phyloP scores from a whole-genome alignment of 768 basidiomycete genomes.

The Xerocomellus intermedius region DNA sequence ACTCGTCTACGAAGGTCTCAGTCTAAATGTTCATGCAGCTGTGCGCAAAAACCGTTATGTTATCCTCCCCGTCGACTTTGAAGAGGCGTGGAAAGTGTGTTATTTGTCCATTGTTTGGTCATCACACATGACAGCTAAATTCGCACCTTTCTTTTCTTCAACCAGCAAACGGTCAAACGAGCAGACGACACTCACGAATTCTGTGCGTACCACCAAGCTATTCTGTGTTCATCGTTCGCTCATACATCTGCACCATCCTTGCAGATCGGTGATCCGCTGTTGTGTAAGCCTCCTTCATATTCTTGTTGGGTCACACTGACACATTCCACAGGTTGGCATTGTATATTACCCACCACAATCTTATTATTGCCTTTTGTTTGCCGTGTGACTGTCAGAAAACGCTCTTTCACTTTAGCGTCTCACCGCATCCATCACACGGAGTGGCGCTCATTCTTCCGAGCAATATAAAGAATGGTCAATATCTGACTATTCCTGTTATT shows the following conservation, averaged over 20 bases:
- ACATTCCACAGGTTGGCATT: constrained; percentile 26
- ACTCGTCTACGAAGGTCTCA: background rate
- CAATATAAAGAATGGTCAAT: constrained; percentile 47
- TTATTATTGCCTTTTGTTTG: constrained; percentile 14
- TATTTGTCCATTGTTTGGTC: constrained; percentile 52
- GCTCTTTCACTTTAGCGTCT: constrained; percentile 89
- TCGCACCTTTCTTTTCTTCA: constrained; percentile 33
- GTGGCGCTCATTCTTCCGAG: constrained; percentile 85
- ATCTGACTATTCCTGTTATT: constrained; percentile 32
- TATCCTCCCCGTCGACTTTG: constrained; percentile 95
- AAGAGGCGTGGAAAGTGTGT: constrained; percentile 98
- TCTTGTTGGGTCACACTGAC: constrained; percentile 19
- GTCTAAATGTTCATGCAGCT: constrained; percentile 39
- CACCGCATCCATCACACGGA: constrained; percentile 55
- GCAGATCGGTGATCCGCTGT: constrained; percentile 39
- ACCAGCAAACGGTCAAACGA: constrained; percentile 94
- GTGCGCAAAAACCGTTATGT: constrained; percentile 98
- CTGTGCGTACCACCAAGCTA: constrained; percentile 53
- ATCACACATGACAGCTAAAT: constrained; percentile 31
- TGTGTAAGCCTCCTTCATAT: constrained; percentile 38
- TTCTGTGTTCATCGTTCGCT: constrained; percentile 1
- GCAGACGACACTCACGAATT: constrained; percentile 97
- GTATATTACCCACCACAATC: constrained; percentile 38
- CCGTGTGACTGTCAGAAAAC: constrained; percentile 11
- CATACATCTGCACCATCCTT: constrained; percentile 1